Evolutionary conservation across 2,329 filamentous ascomycete genomes (phyloP).

Genomic region (Colletotrichum incanum): DNA sequence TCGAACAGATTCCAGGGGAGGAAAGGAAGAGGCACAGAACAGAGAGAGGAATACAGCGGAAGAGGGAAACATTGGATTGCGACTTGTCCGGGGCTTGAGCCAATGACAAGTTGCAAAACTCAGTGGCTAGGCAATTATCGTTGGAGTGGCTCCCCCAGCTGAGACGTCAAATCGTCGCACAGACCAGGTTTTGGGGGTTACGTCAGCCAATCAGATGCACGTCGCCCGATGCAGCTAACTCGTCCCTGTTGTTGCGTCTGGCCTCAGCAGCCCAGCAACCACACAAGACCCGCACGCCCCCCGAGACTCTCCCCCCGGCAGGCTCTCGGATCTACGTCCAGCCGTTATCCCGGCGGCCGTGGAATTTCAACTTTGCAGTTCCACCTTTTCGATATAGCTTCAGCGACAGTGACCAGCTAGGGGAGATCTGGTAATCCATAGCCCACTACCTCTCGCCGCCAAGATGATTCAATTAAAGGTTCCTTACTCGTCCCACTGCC

Average conservation of each 20-base stretch:
- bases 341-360: neutral
- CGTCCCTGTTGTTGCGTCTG: neutral
- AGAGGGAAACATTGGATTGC: conserved; percentile 40
- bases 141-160: conserved; percentile 23
- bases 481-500: neutral
- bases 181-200: conserved; percentile 22
- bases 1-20: conserved; percentile 17
- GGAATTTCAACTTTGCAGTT: conserved; percentile 36
- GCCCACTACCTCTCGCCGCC: conserved; percentile 51
- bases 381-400: conserved; percentile 42
- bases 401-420: conserved; percentile 13
- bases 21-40: conserved; percentile 9
- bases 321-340: conserved; percentile 3
- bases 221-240: neutral
- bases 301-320: no score
- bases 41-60: conserved; percentile 14
- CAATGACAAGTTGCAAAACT: conserved; percentile 20
- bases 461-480: conserved; percentile 96
- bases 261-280: conserved; percentile 13
- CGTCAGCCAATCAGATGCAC: conserved; percentile 26
- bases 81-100: conserved; percentile 8
- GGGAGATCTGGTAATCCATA: conserved; percentile 29
- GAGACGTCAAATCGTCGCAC: conserved; percentile 43
- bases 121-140: conserved; percentile 38
- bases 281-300: neutral